Evolutionary conservation across 768 basidiomycete species (phyloP).

Genomic region (Pisolithus microcarpus): DNA sequence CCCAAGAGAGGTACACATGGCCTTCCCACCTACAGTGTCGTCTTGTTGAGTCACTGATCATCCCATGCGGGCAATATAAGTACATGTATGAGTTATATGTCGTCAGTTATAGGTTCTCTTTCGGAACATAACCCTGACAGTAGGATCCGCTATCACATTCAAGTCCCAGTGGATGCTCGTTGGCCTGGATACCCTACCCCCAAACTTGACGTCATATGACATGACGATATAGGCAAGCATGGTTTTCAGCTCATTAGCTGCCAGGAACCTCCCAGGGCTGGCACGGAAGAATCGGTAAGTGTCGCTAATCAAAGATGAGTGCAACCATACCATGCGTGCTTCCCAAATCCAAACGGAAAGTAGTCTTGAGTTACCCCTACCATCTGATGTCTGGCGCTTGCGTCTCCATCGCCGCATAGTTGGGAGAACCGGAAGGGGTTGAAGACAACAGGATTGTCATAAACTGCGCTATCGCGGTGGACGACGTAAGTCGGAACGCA

Average conservation of each 20-base stretch:
- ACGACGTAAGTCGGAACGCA: constrained; percentile 14
- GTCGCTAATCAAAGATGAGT: background rate
- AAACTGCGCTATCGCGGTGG: constrained; percentile 16
- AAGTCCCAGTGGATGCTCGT: background rate
- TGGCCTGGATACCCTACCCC: background rate
- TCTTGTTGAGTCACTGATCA: too few relatives aligned
- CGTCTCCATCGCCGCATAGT: constrained; percentile 27
- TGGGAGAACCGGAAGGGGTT: constrained; percentile 44
- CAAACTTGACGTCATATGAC: constrained; percentile 13
- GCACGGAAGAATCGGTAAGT: too few relatives aligned
- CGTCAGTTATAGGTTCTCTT: too few relatives aligned
- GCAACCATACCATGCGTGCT: constrained; percentile 19
- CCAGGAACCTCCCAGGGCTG: constrained; percentile 38
- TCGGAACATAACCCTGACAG: too few relatives aligned
- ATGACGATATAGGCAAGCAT: constrained; percentile 28
- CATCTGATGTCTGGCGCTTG: constrained; percentile 28
- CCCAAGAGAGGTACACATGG: too few relatives aligned
- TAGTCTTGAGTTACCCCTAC: constrained; percentile 27
- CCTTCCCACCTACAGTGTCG: too few relatives aligned
- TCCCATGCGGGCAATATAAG: too few relatives aligned
- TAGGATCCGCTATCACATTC: too few relatives aligned
- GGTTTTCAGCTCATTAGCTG: constrained; percentile 32
- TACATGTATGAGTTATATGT: too few relatives aligned
- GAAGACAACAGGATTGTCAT: constrained; percentile 31
- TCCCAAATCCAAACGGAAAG: constrained; percentile 32